A percentile compares a stretch with the other conserved stretches of the same genome.
phyloP scores from a whole-genome alignment of 192 early-diverging fungal genomes.

The Umbelopsis isabellina region DNA sequence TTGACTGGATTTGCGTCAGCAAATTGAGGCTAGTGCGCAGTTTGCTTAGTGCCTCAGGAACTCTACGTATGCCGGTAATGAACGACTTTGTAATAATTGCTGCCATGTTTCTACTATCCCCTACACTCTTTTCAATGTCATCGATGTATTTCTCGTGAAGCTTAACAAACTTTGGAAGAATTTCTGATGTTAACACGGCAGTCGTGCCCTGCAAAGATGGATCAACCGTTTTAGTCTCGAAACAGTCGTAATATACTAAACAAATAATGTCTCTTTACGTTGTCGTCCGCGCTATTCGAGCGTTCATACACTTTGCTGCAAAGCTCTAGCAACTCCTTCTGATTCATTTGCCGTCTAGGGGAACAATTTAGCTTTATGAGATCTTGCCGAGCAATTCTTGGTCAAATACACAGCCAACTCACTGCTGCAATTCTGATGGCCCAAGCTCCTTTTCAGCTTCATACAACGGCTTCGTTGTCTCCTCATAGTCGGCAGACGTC shows the following conservation, averaged over 20 bases:
- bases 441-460: not conserved
- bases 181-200: conserved; percentile 22
- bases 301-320: no score
- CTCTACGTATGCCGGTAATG: conserved; percentile 35
- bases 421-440: not conserved
- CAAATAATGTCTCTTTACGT: not conserved
- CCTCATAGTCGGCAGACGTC: conserved; percentile 9
- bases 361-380: not conserved
- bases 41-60: conserved; percentile 33
- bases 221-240: not conserved
- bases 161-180: conserved; percentile 37
- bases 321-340: no score
- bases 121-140: conserved; percentile 19
- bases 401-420: not conserved
- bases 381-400: not conserved
- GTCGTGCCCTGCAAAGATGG: conserved; percentile 35
- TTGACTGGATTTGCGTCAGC: conserved; percentile 38
- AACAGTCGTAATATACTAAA: conserved; percentile 10
- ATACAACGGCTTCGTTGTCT: not conserved
- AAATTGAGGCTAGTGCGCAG: conserved; percentile 41
- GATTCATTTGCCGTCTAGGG: not conserved
- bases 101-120: conserved; percentile 35
- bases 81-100: conserved; percentile 37
- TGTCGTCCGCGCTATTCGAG: no score
- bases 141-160: conserved; percentile 27